These are phyloP conservation scores for Thymus quinquecostatus DNA, from an alignment of 257 asterid species.

Conservation along the genomic window DNA sequence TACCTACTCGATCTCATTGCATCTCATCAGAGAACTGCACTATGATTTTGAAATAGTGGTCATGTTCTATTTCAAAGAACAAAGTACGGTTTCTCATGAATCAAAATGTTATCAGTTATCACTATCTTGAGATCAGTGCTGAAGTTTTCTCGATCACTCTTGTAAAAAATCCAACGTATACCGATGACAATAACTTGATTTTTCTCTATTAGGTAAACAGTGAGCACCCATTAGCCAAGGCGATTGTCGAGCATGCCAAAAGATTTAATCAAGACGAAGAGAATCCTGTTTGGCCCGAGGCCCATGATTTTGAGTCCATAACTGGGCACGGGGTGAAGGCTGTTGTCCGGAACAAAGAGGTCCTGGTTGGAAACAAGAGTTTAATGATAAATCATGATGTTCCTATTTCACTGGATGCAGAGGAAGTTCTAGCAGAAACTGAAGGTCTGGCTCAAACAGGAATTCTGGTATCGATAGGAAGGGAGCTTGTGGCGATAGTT, in stretches of 20 bases:
- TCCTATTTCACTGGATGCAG: conserved; percentile 57
- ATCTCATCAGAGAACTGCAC: background rate
- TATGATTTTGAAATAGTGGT: background rate
- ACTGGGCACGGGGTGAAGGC: conserved; percentile 90
- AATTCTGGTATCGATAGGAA: conserved; percentile 64
- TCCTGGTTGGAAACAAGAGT: conserved; percentile 72
- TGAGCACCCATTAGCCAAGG: conserved; percentile 87
- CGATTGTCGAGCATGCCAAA: conserved; percentile 68
- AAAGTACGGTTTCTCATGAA: background rate
- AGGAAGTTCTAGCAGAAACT: conserved; percentile 64
- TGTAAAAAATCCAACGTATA: too few species aligned
- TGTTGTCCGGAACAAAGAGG: conserved; percentile 62
- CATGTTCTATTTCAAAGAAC: background rate
- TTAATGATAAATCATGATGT: conserved; percentile 54
- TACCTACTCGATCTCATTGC: background rate
- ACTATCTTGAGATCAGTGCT: background rate
- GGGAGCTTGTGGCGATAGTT: conserved; percentile 61
- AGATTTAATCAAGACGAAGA: conserved; percentile 57
- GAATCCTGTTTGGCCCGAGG: conserved; percentile 58
- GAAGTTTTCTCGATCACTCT: background rate
- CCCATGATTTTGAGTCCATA: conserved; percentile 63
- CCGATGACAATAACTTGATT: background rate
- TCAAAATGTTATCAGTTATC: background rate
- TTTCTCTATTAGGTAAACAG: conserved; percentile 57
- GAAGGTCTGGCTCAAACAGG: conserved; percentile 76